Percentiles rank a stretch among this genome's conserved stretches.
These are phyloP conservation scores for Phoenix dactylifera DNA, from an alignment of 176 grass and related monocot genomes.

Conservation along the genomic window DNA sequence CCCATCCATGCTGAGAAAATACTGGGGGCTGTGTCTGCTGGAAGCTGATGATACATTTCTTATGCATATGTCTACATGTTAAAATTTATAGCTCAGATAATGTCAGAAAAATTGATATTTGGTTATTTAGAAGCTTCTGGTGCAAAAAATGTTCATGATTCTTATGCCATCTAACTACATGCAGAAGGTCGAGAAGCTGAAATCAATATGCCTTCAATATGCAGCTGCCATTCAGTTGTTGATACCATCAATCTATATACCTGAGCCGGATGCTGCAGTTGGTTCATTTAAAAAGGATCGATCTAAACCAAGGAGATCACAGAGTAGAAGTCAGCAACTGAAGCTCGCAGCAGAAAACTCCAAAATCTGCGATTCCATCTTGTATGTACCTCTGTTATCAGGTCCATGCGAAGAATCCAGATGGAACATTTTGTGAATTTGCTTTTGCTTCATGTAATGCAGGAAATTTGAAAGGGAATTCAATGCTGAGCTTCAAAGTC, in stretches of 20 bases:
- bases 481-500: conserved; percentile 79
- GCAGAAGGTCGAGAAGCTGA: conserved; percentile 95
- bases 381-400: conserved; percentile 29
- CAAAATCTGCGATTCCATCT: conserved; percentile 62
- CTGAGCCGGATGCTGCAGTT: conserved; percentile 24
- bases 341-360: conserved; percentile 54
- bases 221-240: conserved; percentile 75
- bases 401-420: too few species aligned
- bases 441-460: conserved; percentile 17
- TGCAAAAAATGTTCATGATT: neutral
- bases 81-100: too few species aligned
- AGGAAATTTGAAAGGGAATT: conserved; percentile 93
- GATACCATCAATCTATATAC: conserved; percentile 59
- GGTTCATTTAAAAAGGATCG: conserved; percentile 11
- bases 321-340: conserved; percentile 39
- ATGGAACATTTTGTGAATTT: neutral
- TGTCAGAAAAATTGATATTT: too few species aligned
- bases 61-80: too few species aligned
- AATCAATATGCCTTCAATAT: conserved; percentile 74
- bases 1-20: too few species aligned
- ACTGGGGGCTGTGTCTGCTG: too few species aligned
- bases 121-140: too few species aligned
- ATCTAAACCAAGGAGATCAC: conserved; percentile 36
- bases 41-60: too few species aligned
- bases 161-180: conserved; percentile 11